phyloP scores from a whole-genome alignment of 2,329 filamentous ascomycete species.

The Sclerotinia glacialis region DNA sequence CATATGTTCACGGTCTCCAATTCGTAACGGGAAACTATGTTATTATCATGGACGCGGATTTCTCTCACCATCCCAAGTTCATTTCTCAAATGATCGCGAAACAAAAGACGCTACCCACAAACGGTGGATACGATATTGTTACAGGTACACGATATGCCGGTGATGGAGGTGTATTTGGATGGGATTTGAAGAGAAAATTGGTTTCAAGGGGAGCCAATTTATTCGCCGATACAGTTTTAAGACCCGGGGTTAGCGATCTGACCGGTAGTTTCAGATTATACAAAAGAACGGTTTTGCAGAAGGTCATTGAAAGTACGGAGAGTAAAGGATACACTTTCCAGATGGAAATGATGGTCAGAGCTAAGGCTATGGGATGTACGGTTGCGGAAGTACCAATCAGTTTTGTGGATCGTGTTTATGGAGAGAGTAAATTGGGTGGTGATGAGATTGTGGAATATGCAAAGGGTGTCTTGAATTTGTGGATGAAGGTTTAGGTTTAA shows the following conservation, averaged over 20 bases:
- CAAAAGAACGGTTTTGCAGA: conserved; percentile 84
- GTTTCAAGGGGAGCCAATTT: conserved; percentile 87
- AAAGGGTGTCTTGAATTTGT: conserved; percentile 76
- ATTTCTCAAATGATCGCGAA: conserved; percentile 88
- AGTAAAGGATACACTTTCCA: conserved; percentile 98
- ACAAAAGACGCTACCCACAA: conserved; percentile 55
- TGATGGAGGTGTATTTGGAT: conserved; percentile 86
- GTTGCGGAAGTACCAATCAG: conserved; percentile 95
- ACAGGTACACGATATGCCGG: conserved; percentile 93
- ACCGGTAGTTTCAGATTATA: conserved; percentile 95
- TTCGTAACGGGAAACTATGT: conserved; percentile 91
- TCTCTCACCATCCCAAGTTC: conserved; percentile 98
- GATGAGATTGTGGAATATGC: conserved; percentile 97
- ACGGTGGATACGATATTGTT: conserved; percentile 87
- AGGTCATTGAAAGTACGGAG: conserved; percentile 86
- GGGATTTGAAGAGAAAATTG: conserved; percentile 89
- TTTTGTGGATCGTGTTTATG: conserved; percentile 93
- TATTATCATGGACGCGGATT: conserved; percentile 99
- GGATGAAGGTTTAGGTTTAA: conserved; percentile 65
- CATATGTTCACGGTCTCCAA: conserved; percentile 53
- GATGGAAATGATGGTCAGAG: conserved; percentile 99
- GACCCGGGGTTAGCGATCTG: conserved; percentile 91
- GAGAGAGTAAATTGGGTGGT: conserved; percentile 89
- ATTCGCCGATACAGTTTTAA: conserved; percentile 90
- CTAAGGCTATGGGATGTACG: conserved; percentile 91